These are phyloP conservation scores for Cercospora citrullina DNA, from an alignment of 2,329 filamentous ascomycete species.

Conservation along the genomic window DNA sequence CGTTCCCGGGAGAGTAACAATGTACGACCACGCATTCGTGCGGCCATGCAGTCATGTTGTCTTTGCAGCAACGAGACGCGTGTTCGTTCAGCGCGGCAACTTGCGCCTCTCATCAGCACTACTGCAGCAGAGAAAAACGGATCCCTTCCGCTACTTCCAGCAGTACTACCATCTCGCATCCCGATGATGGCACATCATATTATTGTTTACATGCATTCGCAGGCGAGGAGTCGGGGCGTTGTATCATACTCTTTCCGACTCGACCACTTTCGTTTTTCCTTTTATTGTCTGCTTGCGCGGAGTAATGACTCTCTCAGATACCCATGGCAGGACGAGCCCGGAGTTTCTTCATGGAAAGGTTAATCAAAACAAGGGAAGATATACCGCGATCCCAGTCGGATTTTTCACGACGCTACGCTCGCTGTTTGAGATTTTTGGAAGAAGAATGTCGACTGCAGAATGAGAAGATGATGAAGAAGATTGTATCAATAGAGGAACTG, in stretches of 20 bases:
- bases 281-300: background rate
- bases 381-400: background rate
- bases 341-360: background rate
- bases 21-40: background rate
- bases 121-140: background rate
- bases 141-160: background rate
- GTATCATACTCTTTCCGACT: background rate
- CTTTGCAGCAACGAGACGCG: background rate
- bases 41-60: background rate
- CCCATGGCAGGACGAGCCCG: background rate
- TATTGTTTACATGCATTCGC: background rate
- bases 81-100: background rate
- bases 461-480: background rate
- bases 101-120: background rate
- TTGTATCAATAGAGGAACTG: background rate
- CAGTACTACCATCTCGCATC: background rate
- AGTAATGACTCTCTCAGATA: conserved; percentile 1
- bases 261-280: background rate
- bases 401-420: background rate
- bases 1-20: conserved; percentile 32
- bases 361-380: background rate
- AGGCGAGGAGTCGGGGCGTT: background rate
- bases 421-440: background rate
- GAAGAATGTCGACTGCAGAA: background rate
- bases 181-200: background rate